Base-by-base conservation (phyloP, 176 grass and related monocot genomes). In the Oryza officinalis region DNA sequence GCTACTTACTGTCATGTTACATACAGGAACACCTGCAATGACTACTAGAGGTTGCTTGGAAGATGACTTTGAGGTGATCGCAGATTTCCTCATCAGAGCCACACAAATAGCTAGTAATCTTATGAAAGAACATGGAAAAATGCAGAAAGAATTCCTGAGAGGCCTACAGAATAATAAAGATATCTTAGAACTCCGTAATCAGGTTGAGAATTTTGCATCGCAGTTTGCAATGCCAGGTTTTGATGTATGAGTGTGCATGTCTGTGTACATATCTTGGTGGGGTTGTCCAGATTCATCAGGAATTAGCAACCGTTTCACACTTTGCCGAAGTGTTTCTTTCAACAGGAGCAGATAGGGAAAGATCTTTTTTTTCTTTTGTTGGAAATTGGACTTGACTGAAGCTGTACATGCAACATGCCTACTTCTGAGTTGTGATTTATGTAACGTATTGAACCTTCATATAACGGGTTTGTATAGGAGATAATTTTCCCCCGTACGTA, bases 21-120 rank as follows among this genome's bases (percentile, higher is more conserved):
- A n/a, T 88, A 59, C 78, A 99, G 96, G 96, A 77, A 94, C 93
- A 67, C 91, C 93, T 31, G 96, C 96, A 30, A 99, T 99, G 96
- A 99, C 96, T 52, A 94, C 96, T 75, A 94, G 96, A 94, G 96
- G 96, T 80, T 96, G 96, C 81, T 87, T 96, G 64, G 96, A 99
- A 84, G 90, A 84, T 22, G 96, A 99, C 65, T 99, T 99, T 0
- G 87, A 94, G 74, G 66, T 45, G 40, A 92, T 99, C 1, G 96
- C 91, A 33, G 86, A 92, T 25, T 99, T 99, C 81, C 91, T 99
- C 28, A 76, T 99, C 52, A 92, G 93, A 77, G 93, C 96, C 7
- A 92, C 83, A 72, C 93, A 91, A 57, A 96, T 99, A 81, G 89
- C 96, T 27, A 87, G 78, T 80, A 92, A 47, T 79, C 63, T 92